phyloP scores from a whole-genome alignment of 495 filamentous ascomycete species.

The Neurospora sp. region DNA sequence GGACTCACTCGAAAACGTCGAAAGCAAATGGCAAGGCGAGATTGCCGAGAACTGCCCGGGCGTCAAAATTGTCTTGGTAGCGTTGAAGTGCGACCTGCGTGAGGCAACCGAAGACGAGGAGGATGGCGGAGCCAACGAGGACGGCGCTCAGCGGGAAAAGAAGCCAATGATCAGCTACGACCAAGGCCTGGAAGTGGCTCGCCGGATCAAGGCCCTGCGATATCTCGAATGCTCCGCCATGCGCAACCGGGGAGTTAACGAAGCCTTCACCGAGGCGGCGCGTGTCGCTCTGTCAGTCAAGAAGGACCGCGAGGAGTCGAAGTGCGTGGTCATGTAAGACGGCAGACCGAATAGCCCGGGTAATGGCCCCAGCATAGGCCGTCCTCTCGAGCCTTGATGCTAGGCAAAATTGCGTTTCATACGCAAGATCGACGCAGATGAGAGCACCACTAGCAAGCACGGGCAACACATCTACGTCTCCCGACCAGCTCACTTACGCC shows the following conservation, averaged over 20 bases:
- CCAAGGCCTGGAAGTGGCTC: conserved; percentile 84
- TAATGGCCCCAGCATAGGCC: background rate
- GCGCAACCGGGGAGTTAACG: conserved; percentile 92
- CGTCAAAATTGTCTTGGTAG: conserved; percentile 90
- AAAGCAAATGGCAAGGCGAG: conserved; percentile 95
- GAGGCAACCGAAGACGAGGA: conserved; percentile 53
- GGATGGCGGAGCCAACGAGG: conserved; percentile 25
- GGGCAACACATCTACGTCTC: background rate
- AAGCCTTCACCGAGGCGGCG: conserved; percentile 96
- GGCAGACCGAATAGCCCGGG: background rate
- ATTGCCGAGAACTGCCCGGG: conserved; percentile 95
- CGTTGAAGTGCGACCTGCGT: conserved; percentile 91
- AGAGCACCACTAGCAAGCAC: background rate
- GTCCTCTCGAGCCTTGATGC: background rate
- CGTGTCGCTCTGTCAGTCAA: conserved; percentile 92
- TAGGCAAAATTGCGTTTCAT: background rate
- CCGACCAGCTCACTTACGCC: background rate
- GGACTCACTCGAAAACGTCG: conserved; percentile 95
- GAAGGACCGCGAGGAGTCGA: conserved; percentile 44
- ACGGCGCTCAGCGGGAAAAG: conserved; percentile 42
- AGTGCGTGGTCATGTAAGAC: conserved; percentile 48
- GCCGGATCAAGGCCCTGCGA: conserved; percentile 76
- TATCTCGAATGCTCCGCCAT: conserved; percentile 99
- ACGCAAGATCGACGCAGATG: background rate
- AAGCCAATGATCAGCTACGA: conserved; percentile 81